These are phyloP conservation scores for Vigna angularis DNA, from an alignment of 306 rosid genomes.

Conservation along the genomic window DNA sequence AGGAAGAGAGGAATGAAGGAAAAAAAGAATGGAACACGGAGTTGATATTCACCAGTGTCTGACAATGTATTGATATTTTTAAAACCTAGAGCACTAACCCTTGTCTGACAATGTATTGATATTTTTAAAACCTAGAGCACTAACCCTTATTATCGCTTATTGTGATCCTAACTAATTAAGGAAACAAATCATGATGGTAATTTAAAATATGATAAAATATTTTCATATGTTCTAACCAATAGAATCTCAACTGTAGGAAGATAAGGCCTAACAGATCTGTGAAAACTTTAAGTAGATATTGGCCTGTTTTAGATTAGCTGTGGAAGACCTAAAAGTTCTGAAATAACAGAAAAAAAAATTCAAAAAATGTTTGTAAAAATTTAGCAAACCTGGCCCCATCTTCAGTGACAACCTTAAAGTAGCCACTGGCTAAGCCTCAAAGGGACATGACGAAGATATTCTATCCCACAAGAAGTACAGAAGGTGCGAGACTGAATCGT, in stretches of 20 bases:
- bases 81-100: slow-evolving; percentile 1
- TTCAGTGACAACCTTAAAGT: neutral
- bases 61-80: neutral
- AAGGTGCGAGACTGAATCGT: slow-evolving; percentile 9
- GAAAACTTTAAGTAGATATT: neutral
- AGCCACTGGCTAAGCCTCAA: slow-evolving; percentile 18
- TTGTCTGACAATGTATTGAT: neutral
- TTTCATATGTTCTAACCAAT: neutral
- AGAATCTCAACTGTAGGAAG: slow-evolving; percentile 9
- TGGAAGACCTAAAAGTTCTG: neutral
- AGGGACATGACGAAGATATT: slow-evolving; percentile 10
- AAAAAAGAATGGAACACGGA: neutral
- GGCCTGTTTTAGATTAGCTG: neutral
- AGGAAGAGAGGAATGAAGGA: neutral
- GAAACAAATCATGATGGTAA: slow-evolving; percentile 9
- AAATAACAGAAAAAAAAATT: neutral
- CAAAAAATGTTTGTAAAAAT: neutral
- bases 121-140: neutral
- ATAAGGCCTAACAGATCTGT: neutral
- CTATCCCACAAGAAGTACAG: neutral
- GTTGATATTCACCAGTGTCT: neutral
- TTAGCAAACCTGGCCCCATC: neutral
- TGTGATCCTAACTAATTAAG: neutral
- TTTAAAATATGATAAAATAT: neutral
- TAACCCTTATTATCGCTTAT: neutral